phyloP scores from a whole-genome alignment of 2,329 filamentous ascomycete species.

The Neonectria neomacrospora region DNA sequence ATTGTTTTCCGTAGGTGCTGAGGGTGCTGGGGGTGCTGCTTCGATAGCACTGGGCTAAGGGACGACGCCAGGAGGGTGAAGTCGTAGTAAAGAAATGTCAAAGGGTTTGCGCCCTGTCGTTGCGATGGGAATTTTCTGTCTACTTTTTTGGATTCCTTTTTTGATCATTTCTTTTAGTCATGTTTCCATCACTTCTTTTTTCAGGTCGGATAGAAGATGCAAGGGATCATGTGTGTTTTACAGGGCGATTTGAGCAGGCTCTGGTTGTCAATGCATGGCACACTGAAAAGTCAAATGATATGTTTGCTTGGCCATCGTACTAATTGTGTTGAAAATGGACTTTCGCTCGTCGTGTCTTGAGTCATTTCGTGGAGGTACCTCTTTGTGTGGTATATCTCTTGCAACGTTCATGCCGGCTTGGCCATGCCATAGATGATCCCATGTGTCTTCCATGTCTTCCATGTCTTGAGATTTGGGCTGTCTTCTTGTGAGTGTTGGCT shows the following conservation, averaged over 20 bases:
- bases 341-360: conserved; percentile 9
- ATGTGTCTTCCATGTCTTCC: neutral
- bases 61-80: neutral
- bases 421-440: conserved; percentile 1
- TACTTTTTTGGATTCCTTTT: neutral
- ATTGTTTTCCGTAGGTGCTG: conserved; percentile 1
- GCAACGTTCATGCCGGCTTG: conserved; percentile 13
- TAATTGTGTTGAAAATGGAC: conserved; percentile 12
- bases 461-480: neutral
- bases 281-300: conserved; percentile 18
- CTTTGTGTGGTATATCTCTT: conserved; percentile 14
- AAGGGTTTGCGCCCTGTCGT: neutral
- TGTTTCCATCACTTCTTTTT: conserved; percentile 7
- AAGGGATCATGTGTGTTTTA: conserved; percentile 1
- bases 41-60: neutral
- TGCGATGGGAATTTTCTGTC: neutral
- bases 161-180: neutral
- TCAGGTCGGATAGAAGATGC: conserved; percentile 4
- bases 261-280: conserved; percentile 14
- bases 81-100: neutral
- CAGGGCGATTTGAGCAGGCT: conserved; percentile 29
- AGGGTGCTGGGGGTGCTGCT: neutral
- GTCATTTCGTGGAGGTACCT: conserved; percentile 8
- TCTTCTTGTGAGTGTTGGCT: conserved; percentile 15
- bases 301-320: conserved; percentile 16